Conservation (phyloP, 768 basidiomycete species). For the Myochromella boudieri region DNA sequence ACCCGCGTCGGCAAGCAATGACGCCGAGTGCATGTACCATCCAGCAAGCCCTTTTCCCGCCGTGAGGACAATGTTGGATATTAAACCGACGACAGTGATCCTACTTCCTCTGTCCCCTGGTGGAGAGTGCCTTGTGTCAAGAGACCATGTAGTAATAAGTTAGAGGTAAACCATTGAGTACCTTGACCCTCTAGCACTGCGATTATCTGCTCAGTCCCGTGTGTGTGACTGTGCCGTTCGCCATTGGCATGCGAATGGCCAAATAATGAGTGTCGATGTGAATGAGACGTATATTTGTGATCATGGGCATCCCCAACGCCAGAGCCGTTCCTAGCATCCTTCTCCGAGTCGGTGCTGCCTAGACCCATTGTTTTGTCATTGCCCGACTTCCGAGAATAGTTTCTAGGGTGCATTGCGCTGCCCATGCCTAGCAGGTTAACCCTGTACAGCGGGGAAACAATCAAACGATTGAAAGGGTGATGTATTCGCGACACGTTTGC, state of each 20-base stretch:
- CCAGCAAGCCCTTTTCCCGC: conserved; percentile 85
- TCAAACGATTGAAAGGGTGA: too few relatives aligned
- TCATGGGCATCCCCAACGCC: conserved; percentile 22
- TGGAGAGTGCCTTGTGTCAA: not conserved
- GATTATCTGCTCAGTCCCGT: conserved; percentile 68
- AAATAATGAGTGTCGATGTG: conserved; percentile 59
- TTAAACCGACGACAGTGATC: conserved; percentile 84
- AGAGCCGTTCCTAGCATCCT: conserved; percentile 14
- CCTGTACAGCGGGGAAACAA: too few relatives aligned
- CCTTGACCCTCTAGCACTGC: conserved; percentile 66
- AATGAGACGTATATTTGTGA: conserved; percentile 47
- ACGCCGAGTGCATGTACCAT: conserved; percentile 87
- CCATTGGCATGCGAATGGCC: conserved; percentile 66
- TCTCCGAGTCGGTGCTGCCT: too few relatives aligned
- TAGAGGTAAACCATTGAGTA: conserved; percentile 32
- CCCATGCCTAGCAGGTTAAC: not conserved
- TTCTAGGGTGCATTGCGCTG: conserved; percentile 23
- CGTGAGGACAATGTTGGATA: conserved; percentile 81
- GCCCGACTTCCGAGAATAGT: conserved; percentile 23
- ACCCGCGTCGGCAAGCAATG: conserved; percentile 90
- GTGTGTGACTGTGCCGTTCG: conserved; percentile 52
- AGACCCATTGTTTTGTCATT: not conserved
- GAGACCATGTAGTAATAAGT: not conserved
- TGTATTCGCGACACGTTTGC: conserved; percentile 10
- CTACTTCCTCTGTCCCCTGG: conserved; percentile 78